phyloP scores from a whole-genome alignment of 2,329 filamentous ascomycete genomes.

The Trichophyton equinum region DNA sequence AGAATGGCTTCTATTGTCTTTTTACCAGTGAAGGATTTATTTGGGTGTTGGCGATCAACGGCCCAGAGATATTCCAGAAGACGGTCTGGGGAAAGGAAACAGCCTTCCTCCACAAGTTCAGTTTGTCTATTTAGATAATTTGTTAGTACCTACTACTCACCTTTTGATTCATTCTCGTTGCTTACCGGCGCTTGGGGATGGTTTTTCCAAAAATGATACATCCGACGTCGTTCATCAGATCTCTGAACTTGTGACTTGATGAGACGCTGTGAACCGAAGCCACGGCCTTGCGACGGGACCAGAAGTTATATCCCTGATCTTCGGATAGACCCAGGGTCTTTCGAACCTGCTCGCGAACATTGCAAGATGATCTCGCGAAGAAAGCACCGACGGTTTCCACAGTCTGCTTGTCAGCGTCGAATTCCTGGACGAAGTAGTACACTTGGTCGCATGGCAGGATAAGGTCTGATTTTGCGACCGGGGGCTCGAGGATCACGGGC shows the following conservation, averaged over 20 bases:
- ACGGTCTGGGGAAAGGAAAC: conserved; percentile 28
- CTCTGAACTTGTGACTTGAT: conserved; percentile 24
- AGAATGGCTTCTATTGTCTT: conserved; percentile 42
- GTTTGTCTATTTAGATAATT: conserved; percentile 18
- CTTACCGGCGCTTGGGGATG: not conserved
- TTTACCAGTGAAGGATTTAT: conserved; percentile 32
- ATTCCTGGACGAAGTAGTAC: conserved; percentile 41
- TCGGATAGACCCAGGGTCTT: conserved; percentile 27
- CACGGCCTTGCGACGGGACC: conserved; percentile 30
- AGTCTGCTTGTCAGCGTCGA: conserved; percentile 38
- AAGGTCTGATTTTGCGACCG: not conserved
- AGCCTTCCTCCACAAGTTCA: conserved; percentile 22
- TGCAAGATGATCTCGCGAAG: conserved; percentile 29
- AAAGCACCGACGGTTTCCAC: conserved; percentile 31
- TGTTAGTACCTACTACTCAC: not conserved
- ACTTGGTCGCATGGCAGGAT: conserved; percentile 18
- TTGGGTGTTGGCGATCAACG: conserved; percentile 34
- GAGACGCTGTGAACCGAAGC: conserved; percentile 21
- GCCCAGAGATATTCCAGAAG: conserved; percentile 35
- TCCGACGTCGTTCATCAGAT: conserved; percentile 14
- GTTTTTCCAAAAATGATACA: conserved; percentile 1
- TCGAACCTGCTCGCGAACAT: conserved; percentile 31
- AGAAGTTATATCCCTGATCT: conserved; percentile 32
- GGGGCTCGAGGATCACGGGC: not conserved
- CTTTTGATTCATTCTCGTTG: too few species aligned